Base-by-base conservation (phyloP, 768 basidiomycete genomes). In the Tulasnella sp. region DNA sequence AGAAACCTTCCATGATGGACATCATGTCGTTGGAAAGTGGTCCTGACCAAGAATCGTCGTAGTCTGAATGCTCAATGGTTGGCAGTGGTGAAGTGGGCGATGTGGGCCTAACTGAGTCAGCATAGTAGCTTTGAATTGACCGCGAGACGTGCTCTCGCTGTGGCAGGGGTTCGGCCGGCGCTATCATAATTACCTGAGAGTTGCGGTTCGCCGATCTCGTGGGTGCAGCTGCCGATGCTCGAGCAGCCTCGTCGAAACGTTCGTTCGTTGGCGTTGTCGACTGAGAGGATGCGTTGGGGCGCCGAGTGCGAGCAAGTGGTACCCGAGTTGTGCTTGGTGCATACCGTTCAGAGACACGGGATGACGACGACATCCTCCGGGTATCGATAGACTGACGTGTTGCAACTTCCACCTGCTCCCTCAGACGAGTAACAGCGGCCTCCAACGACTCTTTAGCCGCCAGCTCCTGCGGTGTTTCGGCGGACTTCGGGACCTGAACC, bases 251-350 rank as follows among this genome's bases (percentile, higher is more conserved):
- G 50, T 27, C 50, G 46, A 59, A 46, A 3, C 30, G n/a, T 46
- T 59, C 56, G 44, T 34, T 49, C n/a, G 56, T 34, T 3, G 56
- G 56, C 7, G 56, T 59, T 11, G 56, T 27, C 10, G 56, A 24
- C 45, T 30, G 31, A 22, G 56, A 52, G 31, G 45, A 30, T 21
- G 27, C 56, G 30, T 59, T 50, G n/a, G 56, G 19, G 30, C 56
- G 56, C 22, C 46, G 44, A 21, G 30, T 49, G 30, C 56, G 42
- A 2, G 44, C 29, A 29, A 59, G 45, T 17, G 56, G 56, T 1
- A 59, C 56, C 5, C 56, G 56, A 12, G 56, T 59, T 24, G 44
- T 49, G 45, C 56, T 59, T 19, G 56, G 56, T 10, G 44, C 56
- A 29, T 49, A 59, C 17, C 56, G 44, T 30, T 59, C 56, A 4